Base-by-base conservation (phyloP, 2,329 filamentous ascomycete genomes). In the Colletotrichum aenigma region DNA sequence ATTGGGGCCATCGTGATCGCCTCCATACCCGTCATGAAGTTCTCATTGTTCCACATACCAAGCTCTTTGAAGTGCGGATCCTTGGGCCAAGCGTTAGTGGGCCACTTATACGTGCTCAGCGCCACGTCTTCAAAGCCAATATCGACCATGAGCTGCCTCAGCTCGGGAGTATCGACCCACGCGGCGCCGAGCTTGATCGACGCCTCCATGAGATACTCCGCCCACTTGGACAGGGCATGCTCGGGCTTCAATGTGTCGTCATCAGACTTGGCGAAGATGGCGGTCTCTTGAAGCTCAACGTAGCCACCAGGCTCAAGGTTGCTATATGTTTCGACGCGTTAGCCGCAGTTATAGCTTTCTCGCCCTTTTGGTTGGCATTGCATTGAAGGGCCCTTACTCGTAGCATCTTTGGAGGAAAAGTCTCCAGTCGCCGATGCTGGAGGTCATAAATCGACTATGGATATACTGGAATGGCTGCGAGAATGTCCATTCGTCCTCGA, bases 1-100 rank as follows among this genome's bases (percentile, higher is more conserved):
- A 43, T 1, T 0, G 38, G 38, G 0, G 38, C 38, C 38, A 43
- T 43, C 0, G 38, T n/a, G 1, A 43, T 43, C 9, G 38, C 38
- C 38, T 43, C 38, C 38, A 43, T 0, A 43, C 38, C 38, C 0
- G 38, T n/a, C 18, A 43, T 43, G 0, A 43, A 43, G 0, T 0
- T 0, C 38, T 43, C 38, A 1, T 43, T 43, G 0, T 43, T 43
- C 38, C 38, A 43, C 38, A 43, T 43, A 43, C 38, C 38, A n/a
- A 43, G 38, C 1, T 43, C 38, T 9, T 43, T 43, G 1, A 43
- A 43, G 38, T 43, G 38, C 18, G 38, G 38, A 9, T 43, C 38
- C 38, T 43, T 43, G 0, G 38, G 38, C 38, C 38, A 43, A 43
- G 38, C 3, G 18, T 43, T 43, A n/a, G 38, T 43, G 5, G 38